Evolutionary conservation across 306 rosid genomes (phyloP).

Genomic region (Lathyrus oleraceus): DNA sequence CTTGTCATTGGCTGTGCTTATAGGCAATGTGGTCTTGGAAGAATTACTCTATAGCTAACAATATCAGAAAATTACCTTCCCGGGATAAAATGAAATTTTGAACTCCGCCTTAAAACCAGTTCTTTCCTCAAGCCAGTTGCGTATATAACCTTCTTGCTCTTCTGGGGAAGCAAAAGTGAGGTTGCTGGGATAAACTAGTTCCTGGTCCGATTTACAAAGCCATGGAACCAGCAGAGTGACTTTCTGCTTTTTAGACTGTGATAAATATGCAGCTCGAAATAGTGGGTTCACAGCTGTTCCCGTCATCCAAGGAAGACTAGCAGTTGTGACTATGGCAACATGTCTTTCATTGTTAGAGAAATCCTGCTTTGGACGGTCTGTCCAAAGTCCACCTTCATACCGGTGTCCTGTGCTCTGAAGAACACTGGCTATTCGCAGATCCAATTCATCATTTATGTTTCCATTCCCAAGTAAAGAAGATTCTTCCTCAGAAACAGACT

Average conservation of each 20-base stretch:
- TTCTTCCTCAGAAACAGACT: slow-evolving; percentile 62
- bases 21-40: slow-evolving; percentile 1
- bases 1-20: neutral
- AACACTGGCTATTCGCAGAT: slow-evolving; percentile 87
- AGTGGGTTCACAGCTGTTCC: slow-evolving; percentile 98
- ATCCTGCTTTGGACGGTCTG: slow-evolving; percentile 66
- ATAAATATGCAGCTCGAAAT: slow-evolving; percentile 95
- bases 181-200: slow-evolving; percentile 76
- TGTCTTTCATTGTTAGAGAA: slow-evolving; percentile 62
- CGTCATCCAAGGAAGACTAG: slow-evolving; percentile 99
- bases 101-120: slow-evolving; percentile 89
- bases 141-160: slow-evolving; percentile 89
- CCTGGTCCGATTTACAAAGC: slow-evolving; percentile 93
- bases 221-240: slow-evolving; percentile 96
- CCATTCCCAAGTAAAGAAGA: slow-evolving; percentile 65
- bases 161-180: slow-evolving; percentile 85
- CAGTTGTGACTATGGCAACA: slow-evolving; percentile 95
- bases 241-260: slow-evolving; percentile 71
- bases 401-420: slow-evolving; percentile 92
- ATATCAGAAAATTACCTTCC: slow-evolving; percentile 63
- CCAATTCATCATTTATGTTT: slow-evolving; percentile 74
- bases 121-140: slow-evolving; percentile 98
- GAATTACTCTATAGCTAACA: slow-evolving; percentile 17
- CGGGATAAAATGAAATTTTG: slow-evolving; percentile 93
- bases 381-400: slow-evolving; percentile 91